phyloP scores from a whole-genome alignment of 169 alveolate genomes.

The Plasmodium gonderi region DNA sequence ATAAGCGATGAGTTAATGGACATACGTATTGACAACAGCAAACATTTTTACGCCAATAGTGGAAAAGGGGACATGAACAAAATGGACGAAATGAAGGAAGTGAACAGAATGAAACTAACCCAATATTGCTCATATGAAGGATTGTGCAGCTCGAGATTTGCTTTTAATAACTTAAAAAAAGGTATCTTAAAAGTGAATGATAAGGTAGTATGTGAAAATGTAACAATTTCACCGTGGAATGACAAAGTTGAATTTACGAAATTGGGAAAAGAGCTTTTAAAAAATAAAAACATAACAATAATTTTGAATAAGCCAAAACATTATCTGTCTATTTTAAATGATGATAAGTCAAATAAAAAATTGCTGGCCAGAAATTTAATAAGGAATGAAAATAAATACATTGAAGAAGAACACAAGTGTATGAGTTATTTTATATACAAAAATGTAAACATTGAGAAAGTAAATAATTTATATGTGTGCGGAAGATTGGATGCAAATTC shows the following conservation, averaged over 20 bases:
- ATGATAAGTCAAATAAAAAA: conserved; percentile 57
- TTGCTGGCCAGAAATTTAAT: conserved; percentile 65
- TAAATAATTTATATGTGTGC: conserved; percentile 73
- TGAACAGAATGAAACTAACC: conserved; percentile 5
- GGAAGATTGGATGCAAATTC: conserved; percentile 76
- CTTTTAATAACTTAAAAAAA: conserved; percentile 26
- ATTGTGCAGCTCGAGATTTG: conserved; percentile 72
- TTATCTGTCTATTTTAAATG: conserved; percentile 56
- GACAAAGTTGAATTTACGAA: conserved; percentile 65
- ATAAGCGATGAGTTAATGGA: conserved; percentile 25
- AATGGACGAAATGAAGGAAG: background rate
- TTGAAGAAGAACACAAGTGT: conserved; percentile 75
- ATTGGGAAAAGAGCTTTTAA: conserved; percentile 31
- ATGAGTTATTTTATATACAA: conserved; percentile 74
- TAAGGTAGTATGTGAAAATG: conserved; percentile 44
- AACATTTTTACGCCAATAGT: background rate
- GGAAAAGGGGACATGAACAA: background rate
- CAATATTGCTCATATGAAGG: conserved; percentile 64
- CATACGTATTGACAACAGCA: conserved; percentile 62
- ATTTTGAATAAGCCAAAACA: conserved; percentile 67
- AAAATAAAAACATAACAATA: conserved; percentile 60
- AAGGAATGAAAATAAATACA: conserved; percentile 70
- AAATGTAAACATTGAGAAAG: conserved; percentile 61
- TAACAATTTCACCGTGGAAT: background rate
- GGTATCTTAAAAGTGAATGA: conserved; percentile 69